A percentile compares a stretch with the other conserved stretches of the same genome.
Evolutionary conservation across 2,329 filamentous ascomycete genomes (phyloP).

Genomic region (Aurifilum marmelostoma): DNA sequence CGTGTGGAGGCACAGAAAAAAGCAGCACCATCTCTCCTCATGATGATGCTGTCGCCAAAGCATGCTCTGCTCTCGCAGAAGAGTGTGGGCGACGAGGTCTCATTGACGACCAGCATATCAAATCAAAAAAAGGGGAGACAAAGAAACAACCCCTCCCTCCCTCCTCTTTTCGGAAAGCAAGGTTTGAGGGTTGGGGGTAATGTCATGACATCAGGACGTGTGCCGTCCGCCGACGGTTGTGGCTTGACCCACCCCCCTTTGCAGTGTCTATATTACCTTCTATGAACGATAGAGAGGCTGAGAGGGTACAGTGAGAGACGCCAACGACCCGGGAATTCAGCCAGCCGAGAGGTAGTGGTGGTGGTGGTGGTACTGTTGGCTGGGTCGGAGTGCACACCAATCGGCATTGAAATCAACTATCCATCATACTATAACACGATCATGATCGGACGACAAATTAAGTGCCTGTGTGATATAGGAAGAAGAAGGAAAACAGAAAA

Average conservation of each 20-base stretch:
- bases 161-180: not conserved
- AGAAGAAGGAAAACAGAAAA: too few relatives aligned
- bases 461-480: not conserved
- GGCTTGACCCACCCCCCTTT: not conserved
- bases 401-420: not conserved
- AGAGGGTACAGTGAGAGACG: too few relatives aligned
- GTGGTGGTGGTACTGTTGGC: not conserved
- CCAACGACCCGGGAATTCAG: constrained; percentile 1
- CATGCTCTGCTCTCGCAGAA: too few relatives aligned
- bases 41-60: not conserved
- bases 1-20: too few relatives aligned
- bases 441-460: not conserved
- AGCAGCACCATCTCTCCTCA: not conserved
- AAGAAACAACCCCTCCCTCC: not conserved
- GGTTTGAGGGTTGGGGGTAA: too few relatives aligned
- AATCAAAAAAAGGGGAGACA: not conserved
- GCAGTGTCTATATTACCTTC: not conserved
- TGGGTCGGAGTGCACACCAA: not conserved
- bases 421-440: constrained; percentile 10
- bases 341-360: constrained; percentile 6
- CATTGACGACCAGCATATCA: not conserved
- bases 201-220: not conserved
- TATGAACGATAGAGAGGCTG: not conserved
- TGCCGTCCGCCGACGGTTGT: not conserved
- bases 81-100: not conserved